phyloP scores from a whole-genome alignment of 306 rosid genomes.

The Prunus mongolica region DNA sequence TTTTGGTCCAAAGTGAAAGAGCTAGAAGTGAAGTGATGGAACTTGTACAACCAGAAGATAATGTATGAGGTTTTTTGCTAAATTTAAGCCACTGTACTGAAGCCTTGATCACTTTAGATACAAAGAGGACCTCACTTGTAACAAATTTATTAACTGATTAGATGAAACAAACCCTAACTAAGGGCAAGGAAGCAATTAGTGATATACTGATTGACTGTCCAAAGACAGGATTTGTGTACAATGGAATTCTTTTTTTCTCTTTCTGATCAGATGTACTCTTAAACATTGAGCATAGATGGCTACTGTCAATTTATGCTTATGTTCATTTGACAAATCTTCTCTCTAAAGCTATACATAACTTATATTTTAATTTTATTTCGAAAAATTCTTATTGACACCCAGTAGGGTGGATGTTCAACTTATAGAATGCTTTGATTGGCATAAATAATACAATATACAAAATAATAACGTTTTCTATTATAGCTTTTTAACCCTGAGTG shows the following conservation, averaged over 20 bases:
- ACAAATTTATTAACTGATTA: not conserved
- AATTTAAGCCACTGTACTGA: not conserved
- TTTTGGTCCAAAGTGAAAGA: not conserved
- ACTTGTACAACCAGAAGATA: not conserved
- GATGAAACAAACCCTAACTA: not conserved
- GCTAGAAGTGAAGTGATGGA: not conserved
- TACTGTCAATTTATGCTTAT: not conserved
- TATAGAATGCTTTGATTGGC: not conserved
- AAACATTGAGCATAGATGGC: not conserved
- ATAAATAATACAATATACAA: not conserved
- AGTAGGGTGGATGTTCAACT: not conserved
- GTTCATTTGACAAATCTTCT: not conserved
- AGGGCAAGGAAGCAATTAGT: not conserved
- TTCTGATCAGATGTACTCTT: not conserved
- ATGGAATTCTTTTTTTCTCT: not conserved
- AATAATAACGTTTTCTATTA: not conserved
- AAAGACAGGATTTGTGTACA: not conserved
- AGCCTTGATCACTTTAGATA: not conserved
- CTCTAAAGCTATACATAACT: not conserved
- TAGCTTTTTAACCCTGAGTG: not conserved
- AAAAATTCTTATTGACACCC: not conserved
- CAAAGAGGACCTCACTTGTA: not conserved
- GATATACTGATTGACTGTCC: not conserved
- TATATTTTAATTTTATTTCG: no score
- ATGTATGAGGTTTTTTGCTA: not conserved